A percentile compares a stretch with the other conserved stretches of the same genome.
Conservation (phyloP, 306 rosid species). For the Oemleria cerasiformis region DNA sequence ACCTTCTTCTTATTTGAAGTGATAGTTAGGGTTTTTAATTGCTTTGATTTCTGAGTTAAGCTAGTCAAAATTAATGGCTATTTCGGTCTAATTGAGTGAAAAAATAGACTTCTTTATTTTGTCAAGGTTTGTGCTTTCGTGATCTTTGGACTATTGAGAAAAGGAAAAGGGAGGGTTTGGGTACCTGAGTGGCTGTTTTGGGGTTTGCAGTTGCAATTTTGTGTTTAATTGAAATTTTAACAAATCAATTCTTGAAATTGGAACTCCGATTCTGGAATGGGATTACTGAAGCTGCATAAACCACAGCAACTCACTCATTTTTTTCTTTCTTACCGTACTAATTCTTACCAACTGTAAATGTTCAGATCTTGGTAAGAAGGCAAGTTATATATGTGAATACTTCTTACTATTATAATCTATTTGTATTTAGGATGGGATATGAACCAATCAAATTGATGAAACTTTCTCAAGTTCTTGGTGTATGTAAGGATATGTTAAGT, state of each 20-base stretch:
- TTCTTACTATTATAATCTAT: no score
- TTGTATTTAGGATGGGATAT: neutral
- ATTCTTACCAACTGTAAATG: no score
- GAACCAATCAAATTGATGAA: neutral
- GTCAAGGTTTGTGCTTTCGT: neutral
- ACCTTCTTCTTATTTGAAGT: neutral
- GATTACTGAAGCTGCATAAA: neutral
- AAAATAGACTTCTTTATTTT: no score
- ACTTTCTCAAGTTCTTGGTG: neutral
- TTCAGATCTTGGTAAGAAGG: neutral
- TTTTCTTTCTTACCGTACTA: neutral
- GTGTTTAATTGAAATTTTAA: neutral
- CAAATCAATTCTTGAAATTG: neutral
- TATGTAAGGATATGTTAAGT: no score
- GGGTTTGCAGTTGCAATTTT: neutral
- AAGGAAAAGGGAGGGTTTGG: neutral
- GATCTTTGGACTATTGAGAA: neutral
- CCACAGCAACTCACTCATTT: neutral
- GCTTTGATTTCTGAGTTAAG: neutral
- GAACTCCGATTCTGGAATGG: constrained; percentile 2
- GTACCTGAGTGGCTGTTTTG: neutral
- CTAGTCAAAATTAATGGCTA: neutral
- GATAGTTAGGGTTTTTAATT: neutral
- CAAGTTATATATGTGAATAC: neutral
- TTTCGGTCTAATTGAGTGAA: neutral